Conservation (phyloP, 2,329 filamentous ascomycete genomes). For the Ascochyta clinopodiicola region DNA sequence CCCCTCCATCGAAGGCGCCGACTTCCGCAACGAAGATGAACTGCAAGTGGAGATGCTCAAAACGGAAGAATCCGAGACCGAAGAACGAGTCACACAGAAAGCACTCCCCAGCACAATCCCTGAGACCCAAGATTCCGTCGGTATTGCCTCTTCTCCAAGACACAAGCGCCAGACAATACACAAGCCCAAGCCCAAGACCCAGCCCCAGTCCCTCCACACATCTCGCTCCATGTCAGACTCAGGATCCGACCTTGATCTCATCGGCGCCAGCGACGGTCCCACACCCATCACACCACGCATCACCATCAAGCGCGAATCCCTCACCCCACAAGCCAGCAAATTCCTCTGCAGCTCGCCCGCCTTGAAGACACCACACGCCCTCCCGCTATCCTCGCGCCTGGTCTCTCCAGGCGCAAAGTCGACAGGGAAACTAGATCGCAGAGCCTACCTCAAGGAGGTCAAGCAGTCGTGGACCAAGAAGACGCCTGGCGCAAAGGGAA, state of each 20-base stretch:
- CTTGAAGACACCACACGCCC: slow-evolving; percentile 22
- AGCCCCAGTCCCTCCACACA: background rate
- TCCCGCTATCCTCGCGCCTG: slow-evolving; percentile 1
- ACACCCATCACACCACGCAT: slow-evolving; percentile 14
- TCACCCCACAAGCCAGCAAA: slow-evolving; percentile 19
- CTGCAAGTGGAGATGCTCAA: slow-evolving; percentile 22
- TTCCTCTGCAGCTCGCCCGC: slow-evolving; percentile 20
- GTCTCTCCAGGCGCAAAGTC: background rate
- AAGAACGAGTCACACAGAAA: background rate
- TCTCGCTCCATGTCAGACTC: slow-evolving; percentile 16
- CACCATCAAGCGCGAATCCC: slow-evolving; percentile 33
- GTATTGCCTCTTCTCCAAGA: background rate
- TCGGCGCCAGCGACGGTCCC: slow-evolving; percentile 1
- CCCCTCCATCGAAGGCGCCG: slow-evolving; percentile 32
- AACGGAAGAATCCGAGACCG: background rate
- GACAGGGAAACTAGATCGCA: slow-evolving; percentile 3
- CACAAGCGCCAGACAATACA: background rate
- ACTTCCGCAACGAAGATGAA: slow-evolving; percentile 22
- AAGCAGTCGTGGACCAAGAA: slow-evolving; percentile 34
- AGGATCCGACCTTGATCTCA: slow-evolving; percentile 13
- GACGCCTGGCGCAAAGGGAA: slow-evolving; percentile 10
- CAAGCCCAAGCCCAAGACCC: background rate
- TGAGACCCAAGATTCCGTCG: slow-evolving; percentile 4
- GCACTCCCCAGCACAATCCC: slow-evolving; percentile 12
- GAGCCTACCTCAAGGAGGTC: slow-evolving; percentile 25